A percentile compares a stretch with the other conserved stretches of the same genome.
Conservation (phyloP, 176 grass and related monocot species). For the Cenchrus purpureus region DNA sequence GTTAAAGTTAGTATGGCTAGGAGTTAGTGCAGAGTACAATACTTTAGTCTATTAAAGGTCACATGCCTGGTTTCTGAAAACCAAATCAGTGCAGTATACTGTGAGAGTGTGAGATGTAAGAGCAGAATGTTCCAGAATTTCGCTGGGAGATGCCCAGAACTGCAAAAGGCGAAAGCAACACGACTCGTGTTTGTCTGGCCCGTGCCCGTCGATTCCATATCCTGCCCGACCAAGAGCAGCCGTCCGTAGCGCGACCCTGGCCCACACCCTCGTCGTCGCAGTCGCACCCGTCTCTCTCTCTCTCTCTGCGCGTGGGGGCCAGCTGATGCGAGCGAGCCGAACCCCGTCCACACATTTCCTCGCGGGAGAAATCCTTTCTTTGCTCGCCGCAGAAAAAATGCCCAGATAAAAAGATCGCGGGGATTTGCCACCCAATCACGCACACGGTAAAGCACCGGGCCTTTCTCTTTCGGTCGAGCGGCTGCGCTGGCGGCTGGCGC, state of each 20-base stretch:
- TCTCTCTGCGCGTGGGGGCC: constrained; percentile 26
- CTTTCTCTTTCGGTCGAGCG: constrained; percentile 7
- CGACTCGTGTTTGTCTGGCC: constrained; percentile 5
- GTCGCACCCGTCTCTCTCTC: neutral
- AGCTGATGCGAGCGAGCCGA: neutral
- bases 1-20: too few species aligned
- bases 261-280: neutral
- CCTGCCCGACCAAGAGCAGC: constrained; percentile 20
- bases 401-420: neutral
- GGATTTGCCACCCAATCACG: constrained; percentile 7
- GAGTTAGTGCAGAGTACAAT: too few species aligned
- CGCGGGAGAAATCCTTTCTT: neutral
- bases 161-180: constrained; percentile 17
- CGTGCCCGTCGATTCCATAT: neutral
- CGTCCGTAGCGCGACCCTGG: constrained; percentile 24
- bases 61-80: neutral
- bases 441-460: constrained; percentile 21
- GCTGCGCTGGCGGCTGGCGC: neutral
- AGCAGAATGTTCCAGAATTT: constrained; percentile 33
- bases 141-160: constrained; percentile 4
- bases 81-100: neutral
- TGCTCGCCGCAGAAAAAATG: neutral
- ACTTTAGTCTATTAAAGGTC: neutral
- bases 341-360: constrained; percentile 37
- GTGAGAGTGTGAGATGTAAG: constrained; percentile 8